Conservation (phyloP, 495 filamentous ascomycete species). For the Neurospora cerealis region DNA sequence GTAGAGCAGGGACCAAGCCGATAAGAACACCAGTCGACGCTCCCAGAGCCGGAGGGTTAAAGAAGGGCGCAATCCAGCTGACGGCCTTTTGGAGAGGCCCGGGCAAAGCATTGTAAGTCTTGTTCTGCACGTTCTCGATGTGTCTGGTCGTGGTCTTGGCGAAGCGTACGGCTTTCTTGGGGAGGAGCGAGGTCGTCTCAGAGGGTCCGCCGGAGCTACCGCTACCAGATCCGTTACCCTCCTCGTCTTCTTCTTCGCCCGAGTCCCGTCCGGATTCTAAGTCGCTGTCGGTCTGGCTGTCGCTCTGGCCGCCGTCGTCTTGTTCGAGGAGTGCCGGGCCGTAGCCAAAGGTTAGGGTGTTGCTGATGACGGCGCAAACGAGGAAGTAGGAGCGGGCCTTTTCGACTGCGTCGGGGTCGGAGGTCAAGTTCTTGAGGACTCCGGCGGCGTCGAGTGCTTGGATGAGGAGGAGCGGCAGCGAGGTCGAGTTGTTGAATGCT, state of each 20-base stretch:
- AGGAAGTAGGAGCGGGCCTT: constrained; percentile 66
- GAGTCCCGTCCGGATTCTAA: constrained; percentile 2
- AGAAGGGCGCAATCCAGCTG: constrained; percentile 39
- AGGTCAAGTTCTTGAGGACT: constrained; percentile 45
- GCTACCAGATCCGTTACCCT: background rate
- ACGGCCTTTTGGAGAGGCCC: constrained; percentile 26
- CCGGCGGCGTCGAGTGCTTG: constrained; percentile 56
- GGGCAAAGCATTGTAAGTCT: constrained; percentile 31
- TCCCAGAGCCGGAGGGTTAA: constrained; percentile 60
- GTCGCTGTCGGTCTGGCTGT: constrained; percentile 18
- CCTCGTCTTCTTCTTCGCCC: constrained; percentile 16
- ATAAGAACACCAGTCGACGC: constrained; percentile 50
- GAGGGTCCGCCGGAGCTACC: no score
- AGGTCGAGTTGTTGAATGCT: constrained; percentile 70
- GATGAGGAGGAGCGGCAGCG: constrained; percentile 58
- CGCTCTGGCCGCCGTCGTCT: constrained; percentile 14
- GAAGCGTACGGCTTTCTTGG: constrained; percentile 9
- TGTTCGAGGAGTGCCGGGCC: constrained; percentile 51
- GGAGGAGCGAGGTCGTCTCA: constrained; percentile 14
- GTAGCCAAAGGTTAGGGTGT: constrained; percentile 46
- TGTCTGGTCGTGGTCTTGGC: constrained; percentile 1
- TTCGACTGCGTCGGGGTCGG: constrained; percentile 43
- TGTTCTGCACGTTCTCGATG: constrained; percentile 16
- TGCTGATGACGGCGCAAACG: constrained; percentile 37
- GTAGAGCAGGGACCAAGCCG: constrained; percentile 53